phyloP scores from a whole-genome alignment of 768 basidiomycete species.

The Collybia mongolica region DNA sequence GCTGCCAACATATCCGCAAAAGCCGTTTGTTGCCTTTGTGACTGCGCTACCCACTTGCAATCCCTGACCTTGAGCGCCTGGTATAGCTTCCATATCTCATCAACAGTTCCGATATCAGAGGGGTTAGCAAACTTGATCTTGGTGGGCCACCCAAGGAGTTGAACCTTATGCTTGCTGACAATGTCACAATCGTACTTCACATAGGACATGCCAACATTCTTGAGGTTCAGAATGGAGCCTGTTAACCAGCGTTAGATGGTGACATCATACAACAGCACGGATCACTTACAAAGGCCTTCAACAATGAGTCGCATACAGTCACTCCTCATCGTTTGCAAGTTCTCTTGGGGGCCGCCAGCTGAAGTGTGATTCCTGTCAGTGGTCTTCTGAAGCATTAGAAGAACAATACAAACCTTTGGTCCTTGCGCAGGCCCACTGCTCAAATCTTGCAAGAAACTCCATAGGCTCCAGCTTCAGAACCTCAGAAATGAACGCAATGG shows the following conservation, averaged over 20 bases:
- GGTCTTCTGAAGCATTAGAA: background rate
- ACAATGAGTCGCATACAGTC: background rate
- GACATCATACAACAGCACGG: background rate
- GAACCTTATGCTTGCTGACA: background rate
- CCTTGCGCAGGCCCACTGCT: conserved; percentile 1
- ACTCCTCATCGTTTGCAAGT: background rate
- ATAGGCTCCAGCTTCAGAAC: conserved; percentile 3
- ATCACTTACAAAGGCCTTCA: background rate
- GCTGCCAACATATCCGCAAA: background rate
- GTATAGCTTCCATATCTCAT: background rate
- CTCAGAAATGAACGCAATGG: background rate
- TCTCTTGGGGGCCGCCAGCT: background rate
- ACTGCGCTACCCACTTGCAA: background rate
- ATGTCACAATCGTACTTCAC: background rate
- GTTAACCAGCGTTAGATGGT: background rate
- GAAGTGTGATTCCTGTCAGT: background rate
- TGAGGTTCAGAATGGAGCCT: background rate
- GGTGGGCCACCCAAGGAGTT: background rate
- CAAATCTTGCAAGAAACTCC: background rate
- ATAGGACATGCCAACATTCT: background rate
- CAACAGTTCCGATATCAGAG: background rate
- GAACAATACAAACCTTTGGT: background rate
- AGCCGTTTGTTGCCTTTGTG: background rate
- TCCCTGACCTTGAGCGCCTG: background rate
- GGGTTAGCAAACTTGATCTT: background rate